phyloP scores from a whole-genome alignment of 768 basidiomycete species.

The Russula ochroleuca region DNA sequence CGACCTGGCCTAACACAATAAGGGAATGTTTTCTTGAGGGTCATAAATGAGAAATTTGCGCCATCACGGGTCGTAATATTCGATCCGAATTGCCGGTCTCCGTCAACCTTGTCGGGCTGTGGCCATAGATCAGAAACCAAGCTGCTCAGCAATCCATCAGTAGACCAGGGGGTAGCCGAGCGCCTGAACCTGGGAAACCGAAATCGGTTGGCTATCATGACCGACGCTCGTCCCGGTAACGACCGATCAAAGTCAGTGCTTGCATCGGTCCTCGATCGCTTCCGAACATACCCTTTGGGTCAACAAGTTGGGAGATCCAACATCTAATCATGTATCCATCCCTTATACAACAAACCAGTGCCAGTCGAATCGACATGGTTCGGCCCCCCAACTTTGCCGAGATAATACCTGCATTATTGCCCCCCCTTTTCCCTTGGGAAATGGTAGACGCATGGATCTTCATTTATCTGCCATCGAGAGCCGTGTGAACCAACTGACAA shows the following conservation, averaged over 20 bases:
- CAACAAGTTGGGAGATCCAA: conserved; percentile 3
- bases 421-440: not conserved
- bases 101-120: not conserved
- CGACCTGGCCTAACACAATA: conserved; percentile 26
- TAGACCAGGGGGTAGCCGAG: not conserved
- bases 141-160: conserved; percentile 2
- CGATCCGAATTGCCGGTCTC: conserved; percentile 3
- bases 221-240: not conserved
- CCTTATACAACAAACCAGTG: not conserved
- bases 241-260: conserved; percentile 18
- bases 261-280: conserved; percentile 22
- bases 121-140: conserved; percentile 5
- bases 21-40: conserved; percentile 22
- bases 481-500: not conserved
- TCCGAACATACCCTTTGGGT: conserved; percentile 19
- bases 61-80: conserved; percentile 15
- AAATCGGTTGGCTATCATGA: conserved; percentile 7
- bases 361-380: not conserved
- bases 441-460: not conserved
- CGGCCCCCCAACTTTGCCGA: not conserved
- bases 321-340: conserved; percentile 13
- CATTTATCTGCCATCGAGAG: not conserved
- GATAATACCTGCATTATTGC: too few relatives aligned
- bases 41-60: conserved; percentile 21
- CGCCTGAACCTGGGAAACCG: conserved; percentile 4